Base-by-base conservation (phyloP, 192 early-diverging fungal species). In the Backusella parvicylindrica region DNA sequence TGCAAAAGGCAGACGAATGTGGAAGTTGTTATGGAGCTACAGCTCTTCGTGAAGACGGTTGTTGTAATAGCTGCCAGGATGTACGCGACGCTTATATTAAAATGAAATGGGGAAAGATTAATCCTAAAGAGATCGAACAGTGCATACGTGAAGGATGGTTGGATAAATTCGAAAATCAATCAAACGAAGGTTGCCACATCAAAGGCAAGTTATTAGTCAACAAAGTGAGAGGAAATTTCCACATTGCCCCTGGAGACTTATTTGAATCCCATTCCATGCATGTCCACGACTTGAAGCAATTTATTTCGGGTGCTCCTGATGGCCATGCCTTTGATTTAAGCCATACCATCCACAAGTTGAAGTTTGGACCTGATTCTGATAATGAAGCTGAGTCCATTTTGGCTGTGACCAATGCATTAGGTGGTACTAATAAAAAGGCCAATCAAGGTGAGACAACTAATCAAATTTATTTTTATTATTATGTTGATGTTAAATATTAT, bases 31-130 rank as follows among this genome's bases (percentile, higher is more conserved):
- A 96, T 75, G 95, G 95, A 50, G 96, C 89, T 11, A 68, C 73
- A 26, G 63, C 83, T 13, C 91, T 93, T 2, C 40, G 68, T 18
- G 84, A 79, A 15, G 84, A 84, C 67, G 92, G 92, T 26, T 99
- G 98, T 86, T 98, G 98, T 80, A 95, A 97, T 78, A 95, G 94
- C 1, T 99, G 98, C 79, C 92, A 94, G 18, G 94, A 95, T 18
- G 96, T 99, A 31, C 84, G 91, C 41, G 86, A 92, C 77, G 94
- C 96, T 1, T 98, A 99, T 79, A 83, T 79, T 11, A 87, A 88
- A 33, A 84, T 83, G 43, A 94, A 93, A 64, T 99, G 98, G 98
- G 89, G 91, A 1, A 94, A 97, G 67, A 84, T 82, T 4, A 83
- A 89, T 47, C 86, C 92, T 1, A 92, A 94, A 37, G 64, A 78